Evolutionary conservation across 352 stramenopile species (phyloP).

Genomic region (Aphanomyces invadans): DNA sequence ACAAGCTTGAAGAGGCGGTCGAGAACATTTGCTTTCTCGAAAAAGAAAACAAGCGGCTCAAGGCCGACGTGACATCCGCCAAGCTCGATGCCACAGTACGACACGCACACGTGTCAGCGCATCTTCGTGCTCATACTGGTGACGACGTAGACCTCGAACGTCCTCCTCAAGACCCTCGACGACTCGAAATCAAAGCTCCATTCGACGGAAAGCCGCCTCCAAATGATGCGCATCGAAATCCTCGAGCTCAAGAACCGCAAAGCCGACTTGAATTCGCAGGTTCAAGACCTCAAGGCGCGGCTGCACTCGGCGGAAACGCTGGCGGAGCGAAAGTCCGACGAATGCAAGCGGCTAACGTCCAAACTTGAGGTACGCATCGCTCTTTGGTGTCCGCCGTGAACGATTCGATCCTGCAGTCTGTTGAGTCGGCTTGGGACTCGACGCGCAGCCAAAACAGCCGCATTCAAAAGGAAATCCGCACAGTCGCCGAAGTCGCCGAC

Average conservation of each 20-base stretch:
- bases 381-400: background rate
- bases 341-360: slow-evolving; percentile 57
- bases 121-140: background rate
- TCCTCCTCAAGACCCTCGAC: slow-evolving; percentile 21
- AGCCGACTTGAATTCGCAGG: slow-evolving; percentile 51
- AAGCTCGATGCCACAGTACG: slow-evolving; percentile 21
- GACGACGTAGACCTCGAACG: slow-evolving; percentile 24
- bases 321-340: slow-evolving; percentile 37
- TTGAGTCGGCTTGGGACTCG: slow-evolving; percentile 71
- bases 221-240: slow-evolving; percentile 26
- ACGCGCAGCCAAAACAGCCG: slow-evolving; percentile 73
- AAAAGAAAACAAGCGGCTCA: slow-evolving; percentile 25
- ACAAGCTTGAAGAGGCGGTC: slow-evolving; percentile 58
- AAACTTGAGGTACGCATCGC: slow-evolving; percentile 43
- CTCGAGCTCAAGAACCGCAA: slow-evolving; percentile 26
- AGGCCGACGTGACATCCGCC: slow-evolving; percentile 17
- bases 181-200: slow-evolving; percentile 22
- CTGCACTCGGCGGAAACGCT: slow-evolving; percentile 33
- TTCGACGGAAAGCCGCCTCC: slow-evolving; percentile 17
- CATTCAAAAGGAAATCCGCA: slow-evolving; percentile 68
- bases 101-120: background rate
- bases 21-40: slow-evolving; percentile 26
- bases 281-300: slow-evolving; percentile 66
- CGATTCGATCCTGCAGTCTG: slow-evolving; percentile 32
- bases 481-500: slow-evolving; percentile 22